Conservation (phyloP, 495 filamentous ascomycete genomes). For the Xylaria nigripes region DNA sequence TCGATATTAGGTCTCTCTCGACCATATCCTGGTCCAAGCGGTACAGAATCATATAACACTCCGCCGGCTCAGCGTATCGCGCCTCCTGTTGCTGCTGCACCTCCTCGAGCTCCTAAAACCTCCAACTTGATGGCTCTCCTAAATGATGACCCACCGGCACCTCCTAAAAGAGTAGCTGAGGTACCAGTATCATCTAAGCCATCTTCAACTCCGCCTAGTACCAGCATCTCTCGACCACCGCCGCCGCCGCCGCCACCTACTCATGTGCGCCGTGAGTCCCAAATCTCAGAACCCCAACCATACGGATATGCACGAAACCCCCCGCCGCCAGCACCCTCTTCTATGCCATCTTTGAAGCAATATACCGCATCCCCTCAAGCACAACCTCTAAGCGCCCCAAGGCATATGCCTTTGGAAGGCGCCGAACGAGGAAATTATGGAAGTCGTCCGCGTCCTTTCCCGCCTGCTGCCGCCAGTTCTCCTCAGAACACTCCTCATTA, state of each 20-base stretch:
- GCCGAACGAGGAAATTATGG: conserved; percentile 37
- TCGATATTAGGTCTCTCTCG: conserved; percentile 27
- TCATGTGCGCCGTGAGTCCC: conserved; percentile 29
- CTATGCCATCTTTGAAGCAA: conserved; percentile 43
- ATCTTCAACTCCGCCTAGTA: conserved; percentile 38
- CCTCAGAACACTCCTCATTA: conserved; percentile 35
- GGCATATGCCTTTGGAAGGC: conserved; percentile 29
- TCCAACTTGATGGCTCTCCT: conserved; percentile 44
- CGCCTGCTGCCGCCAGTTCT: conserved; percentile 26
- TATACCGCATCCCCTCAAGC: conserved; percentile 38
- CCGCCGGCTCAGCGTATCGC: conserved; percentile 28
- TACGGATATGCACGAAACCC: conserved; percentile 32
- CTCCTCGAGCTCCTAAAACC: conserved; percentile 33
- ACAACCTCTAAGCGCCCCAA: conserved; percentile 29
- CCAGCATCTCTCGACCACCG: conserved; percentile 30
- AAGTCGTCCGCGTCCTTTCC: conserved; percentile 26
- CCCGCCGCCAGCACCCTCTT: conserved; percentile 25
- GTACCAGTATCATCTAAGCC: conserved; percentile 27
- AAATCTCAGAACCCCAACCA: conserved; percentile 19
- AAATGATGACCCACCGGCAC: conserved; percentile 39
- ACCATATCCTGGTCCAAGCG: conserved; percentile 22
- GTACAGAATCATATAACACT: conserved; percentile 31
- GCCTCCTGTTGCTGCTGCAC: conserved; percentile 21
- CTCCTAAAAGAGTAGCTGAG: conserved; percentile 35
- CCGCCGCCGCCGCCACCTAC: conserved; percentile 27